Evolutionary conservation across 2,329 filamentous ascomycete genomes (phyloP), one percentile per base, ranked within the genome.

Genomic region (Cercospora brassicicola): DNA sequence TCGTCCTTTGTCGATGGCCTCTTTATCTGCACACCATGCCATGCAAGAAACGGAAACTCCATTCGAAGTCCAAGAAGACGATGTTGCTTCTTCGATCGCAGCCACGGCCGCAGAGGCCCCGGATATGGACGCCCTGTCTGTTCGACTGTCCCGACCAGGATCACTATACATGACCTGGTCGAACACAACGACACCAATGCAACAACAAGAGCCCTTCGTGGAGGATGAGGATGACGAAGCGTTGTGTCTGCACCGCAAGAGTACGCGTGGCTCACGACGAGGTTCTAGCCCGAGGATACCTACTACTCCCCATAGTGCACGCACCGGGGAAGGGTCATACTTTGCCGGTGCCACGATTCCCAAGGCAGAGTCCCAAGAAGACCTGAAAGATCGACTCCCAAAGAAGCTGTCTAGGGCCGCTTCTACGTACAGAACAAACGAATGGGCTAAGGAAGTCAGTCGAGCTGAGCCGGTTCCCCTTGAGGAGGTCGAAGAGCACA

Each of bases 361-460:
- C 3, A 66, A 65, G 26, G 60, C 31, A 15, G 63, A 28, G 9
- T 31, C 39, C 7, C 64, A 64, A 31, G 60, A 62, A 2, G 64
- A 69, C 9, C 61, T 91, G 67, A 88, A 84, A 70, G 87, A 88
- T 3, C 84, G 84, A 10, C 84, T 96, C 9, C 91, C 92, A 0
- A 82, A 84, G n/a, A 87, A 88, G 11, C 80, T 93, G 36, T 95
- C 93, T 0, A 90, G 88, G 69, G 87, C 96, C 8, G 90, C 93
- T 1, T 83, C 92, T 77, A 91, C 91, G 0, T 96, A 95, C 76
- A 88, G 94, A 66, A 97, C 93, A 1, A 96, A 96, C 72, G 94
- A 98, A 80, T 98, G 94, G 94, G 93, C 93, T 0, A 97, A 97
- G 78, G 93, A 97, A 78, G 84, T 97, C 10, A 88, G 89, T 70